Conservation (phyloP, 257 asterid genomes). For the Solanum etuberosum region DNA sequence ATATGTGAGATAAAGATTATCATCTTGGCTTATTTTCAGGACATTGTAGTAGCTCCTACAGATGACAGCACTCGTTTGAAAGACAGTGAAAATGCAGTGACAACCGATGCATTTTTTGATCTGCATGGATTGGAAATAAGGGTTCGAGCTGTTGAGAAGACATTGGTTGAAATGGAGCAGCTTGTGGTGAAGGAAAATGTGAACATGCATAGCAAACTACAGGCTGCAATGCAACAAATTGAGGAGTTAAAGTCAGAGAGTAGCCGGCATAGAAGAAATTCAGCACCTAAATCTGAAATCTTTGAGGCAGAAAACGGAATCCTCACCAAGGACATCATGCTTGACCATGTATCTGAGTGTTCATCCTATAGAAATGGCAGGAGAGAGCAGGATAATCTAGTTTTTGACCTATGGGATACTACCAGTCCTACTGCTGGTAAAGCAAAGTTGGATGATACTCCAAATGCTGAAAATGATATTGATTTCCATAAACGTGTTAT, state of each 20-base stretch:
- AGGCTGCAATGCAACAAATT: slow-evolving; percentile 49
- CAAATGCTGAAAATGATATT: slow-evolving; percentile 9
- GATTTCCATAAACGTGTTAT: slow-evolving; percentile 25
- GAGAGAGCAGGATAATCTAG: slow-evolving; percentile 42
- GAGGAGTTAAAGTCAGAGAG: slow-evolving; percentile 59
- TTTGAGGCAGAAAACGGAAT: slow-evolving; percentile 55
- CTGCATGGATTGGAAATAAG: slow-evolving; percentile 44
- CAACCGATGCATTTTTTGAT: slow-evolving; percentile 22
- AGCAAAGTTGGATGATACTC: slow-evolving; percentile 7
- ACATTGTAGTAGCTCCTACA: slow-evolving; percentile 9
- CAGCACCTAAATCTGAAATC: slow-evolving; percentile 46
- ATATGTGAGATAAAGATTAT: not conserved
- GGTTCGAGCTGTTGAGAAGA: slow-evolving; percentile 45
- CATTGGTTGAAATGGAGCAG: slow-evolving; percentile 39
- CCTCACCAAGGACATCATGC: slow-evolving; percentile 82
- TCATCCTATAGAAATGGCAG: slow-evolving; percentile 48
- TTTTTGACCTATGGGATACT: slow-evolving; percentile 34
- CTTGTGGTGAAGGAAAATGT: slow-evolving; percentile 45
- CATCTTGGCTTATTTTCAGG: slow-evolving; percentile 21
- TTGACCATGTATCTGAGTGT: slow-evolving; percentile 78
- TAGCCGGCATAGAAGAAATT: slow-evolving; percentile 30
- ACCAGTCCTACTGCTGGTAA: slow-evolving; percentile 16
- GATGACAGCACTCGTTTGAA: slow-evolving; percentile 7
- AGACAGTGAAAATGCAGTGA: slow-evolving; percentile 11
- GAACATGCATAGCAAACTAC: slow-evolving; percentile 45